phyloP scores from a whole-genome alignment of 768 basidiomycete genomes.

The Collybia sp. region DNA sequence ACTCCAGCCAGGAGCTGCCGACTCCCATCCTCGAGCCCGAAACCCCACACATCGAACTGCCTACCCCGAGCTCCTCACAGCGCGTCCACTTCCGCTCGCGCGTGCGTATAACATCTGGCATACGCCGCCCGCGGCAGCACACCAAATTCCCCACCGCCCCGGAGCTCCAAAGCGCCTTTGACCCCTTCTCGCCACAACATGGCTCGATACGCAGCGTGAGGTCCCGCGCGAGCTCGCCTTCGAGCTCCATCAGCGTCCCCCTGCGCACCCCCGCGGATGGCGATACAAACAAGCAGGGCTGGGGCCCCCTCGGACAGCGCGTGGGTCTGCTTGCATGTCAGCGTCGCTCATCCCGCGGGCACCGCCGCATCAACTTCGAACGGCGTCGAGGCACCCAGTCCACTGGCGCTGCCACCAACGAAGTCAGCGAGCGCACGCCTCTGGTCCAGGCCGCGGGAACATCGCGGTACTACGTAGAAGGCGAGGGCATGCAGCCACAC shows the following conservation, averaged over 20 bases:
- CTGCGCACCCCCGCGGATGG: conserved; percentile 54
- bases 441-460: conserved; percentile 10
- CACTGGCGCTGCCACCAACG: conserved; percentile 3
- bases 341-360: conserved; percentile 9
- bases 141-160: conserved; percentile 4
- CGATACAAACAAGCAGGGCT: conserved; percentile 40
- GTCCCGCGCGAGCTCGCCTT: conserved; percentile 58
- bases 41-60: background rate
- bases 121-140: conserved; percentile 41
- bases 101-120: conserved; percentile 72
- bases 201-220: conserved; percentile 23
- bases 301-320: conserved; percentile 60
- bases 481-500: conserved; percentile 1
- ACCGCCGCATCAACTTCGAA: conserved; percentile 11
- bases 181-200: conserved; percentile 8
- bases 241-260: conserved; percentile 81
- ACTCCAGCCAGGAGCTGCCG: conserved; percentile 15
- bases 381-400: conserved; percentile 10
- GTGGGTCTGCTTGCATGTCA: conserved; percentile 34
- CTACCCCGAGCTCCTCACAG: conserved; percentile 8
- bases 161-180: conserved; percentile 14
- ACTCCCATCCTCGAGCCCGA: conserved; percentile 11
- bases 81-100: conserved; percentile 68
- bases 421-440: conserved; percentile 32
- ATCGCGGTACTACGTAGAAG: conserved; percentile 6